These are phyloP conservation scores for Dictyostelium brefeldianum DNA, from an alignment of 78 protist species.

Conservation along the genomic window DNA sequence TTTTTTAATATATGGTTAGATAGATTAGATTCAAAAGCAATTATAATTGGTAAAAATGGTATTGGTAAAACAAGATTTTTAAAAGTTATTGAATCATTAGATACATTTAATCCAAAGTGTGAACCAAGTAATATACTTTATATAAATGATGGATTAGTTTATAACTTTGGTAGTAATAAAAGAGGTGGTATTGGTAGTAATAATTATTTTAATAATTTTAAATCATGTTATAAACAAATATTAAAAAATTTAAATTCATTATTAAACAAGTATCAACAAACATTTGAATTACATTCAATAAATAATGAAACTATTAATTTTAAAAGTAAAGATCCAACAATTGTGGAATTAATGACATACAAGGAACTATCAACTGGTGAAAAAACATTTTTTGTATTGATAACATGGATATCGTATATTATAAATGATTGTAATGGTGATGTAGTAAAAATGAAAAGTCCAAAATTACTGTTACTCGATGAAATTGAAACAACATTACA, in stretches of 20 bases:
- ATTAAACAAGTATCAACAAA: neutral
- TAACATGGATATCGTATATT: neutral
- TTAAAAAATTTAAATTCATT: neutral
- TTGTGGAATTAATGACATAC: neutral
- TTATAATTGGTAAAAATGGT: slow-evolving; percentile 1
- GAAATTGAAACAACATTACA: slow-evolving; percentile 7
- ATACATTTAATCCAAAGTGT: neutral
- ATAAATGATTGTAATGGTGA: neutral
- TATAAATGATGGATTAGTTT: neutral
- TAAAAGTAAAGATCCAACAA: neutral
- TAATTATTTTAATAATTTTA: neutral
- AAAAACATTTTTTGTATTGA: neutral
- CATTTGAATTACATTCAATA: neutral
- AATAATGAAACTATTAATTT: neutral
- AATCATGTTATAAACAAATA: neutral
- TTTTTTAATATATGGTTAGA: neutral
- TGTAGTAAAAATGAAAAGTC: neutral
- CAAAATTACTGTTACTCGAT: neutral
- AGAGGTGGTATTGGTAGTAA: neutral
- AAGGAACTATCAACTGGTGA: neutral
- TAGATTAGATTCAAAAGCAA: neutral
- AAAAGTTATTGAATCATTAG: neutral
- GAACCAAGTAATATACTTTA: neutral
- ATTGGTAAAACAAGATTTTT: neutral
- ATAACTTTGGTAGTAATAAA: neutral